Percentiles rank a stretch among this genome's conserved stretches.
Conservation (phyloP, 257 asterid species). For the Fraxinus quadrangulata region DNA sequence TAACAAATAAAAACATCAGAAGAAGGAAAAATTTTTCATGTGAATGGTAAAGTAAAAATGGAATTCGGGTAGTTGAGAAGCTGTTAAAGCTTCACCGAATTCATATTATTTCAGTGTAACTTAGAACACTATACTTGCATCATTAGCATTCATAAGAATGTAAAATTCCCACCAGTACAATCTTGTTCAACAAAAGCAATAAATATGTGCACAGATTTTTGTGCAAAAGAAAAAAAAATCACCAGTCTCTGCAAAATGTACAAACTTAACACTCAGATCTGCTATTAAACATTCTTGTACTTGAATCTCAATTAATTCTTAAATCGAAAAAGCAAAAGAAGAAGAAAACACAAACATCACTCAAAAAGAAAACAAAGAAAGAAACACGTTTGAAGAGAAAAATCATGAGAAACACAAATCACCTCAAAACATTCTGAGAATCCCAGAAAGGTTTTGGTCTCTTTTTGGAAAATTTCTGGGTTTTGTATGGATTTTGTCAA, state of each 20-base stretch:
- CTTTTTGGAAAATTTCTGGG: neutral
- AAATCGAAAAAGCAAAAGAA: neutral
- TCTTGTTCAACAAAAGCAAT: neutral
- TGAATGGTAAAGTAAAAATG: neutral
- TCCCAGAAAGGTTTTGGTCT: constrained; percentile 23
- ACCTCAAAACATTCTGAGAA: constrained; percentile 47
- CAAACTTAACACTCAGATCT: constrained; percentile 33
- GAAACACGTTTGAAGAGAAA: too few relatives aligned
- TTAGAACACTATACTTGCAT: neutral
- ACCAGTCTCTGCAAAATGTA: constrained; percentile 24
- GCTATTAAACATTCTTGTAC: constrained; percentile 9
- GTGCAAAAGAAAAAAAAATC: neutral
- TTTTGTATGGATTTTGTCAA: constrained; percentile 16
- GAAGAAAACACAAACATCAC: neutral
- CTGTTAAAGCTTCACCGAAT: neutral
- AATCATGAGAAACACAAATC: constrained; percentile 7
- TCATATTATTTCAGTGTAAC: neutral
- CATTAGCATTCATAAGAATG: neutral
- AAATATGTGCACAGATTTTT: neutral
- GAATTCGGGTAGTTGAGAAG: neutral
- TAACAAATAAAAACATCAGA: neutral
- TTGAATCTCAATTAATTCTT: neutral
- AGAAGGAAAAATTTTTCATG: neutral
- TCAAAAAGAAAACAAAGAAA: too few relatives aligned
- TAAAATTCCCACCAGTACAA: neutral